Percentiles rank a stretch among this genome's conserved stretches.
phyloP scores from a whole-genome alignment of 192 early-diverging fungal species.

The Tieghemiomyces parasiticus region DNA sequence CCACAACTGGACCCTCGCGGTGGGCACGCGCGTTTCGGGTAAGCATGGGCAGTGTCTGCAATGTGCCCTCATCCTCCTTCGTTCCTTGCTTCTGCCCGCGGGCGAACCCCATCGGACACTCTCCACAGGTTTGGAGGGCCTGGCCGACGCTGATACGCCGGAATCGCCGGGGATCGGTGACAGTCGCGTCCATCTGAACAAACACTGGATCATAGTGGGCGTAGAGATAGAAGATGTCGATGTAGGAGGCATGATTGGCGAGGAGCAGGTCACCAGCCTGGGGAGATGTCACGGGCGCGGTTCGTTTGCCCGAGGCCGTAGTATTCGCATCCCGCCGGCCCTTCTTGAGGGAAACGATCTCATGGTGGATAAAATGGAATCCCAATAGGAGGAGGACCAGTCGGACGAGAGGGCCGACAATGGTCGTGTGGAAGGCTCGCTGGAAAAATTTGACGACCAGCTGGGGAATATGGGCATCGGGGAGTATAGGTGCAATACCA shows the following conservation, averaged over 20 bases:
- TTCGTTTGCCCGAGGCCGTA: neutral
- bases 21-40: constrained; percentile 18
- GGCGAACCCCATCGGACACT: constrained; percentile 20
- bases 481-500: no score
- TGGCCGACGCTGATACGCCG: constrained; percentile 17
- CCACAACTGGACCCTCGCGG: constrained; percentile 18
- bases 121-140: constrained; percentile 19
- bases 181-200: constrained; percentile 26
- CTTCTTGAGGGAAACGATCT: constrained; percentile 44
- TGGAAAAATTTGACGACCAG: constrained; percentile 16
- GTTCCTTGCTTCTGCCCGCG: constrained; percentile 18
- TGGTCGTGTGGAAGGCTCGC: constrained; percentile 19
- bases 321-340: constrained; percentile 28
- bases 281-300: constrained; percentile 4
- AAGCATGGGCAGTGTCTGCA: neutral
- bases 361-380: constrained; percentile 55
- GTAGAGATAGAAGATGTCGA: constrained; percentile 63
- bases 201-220: constrained; percentile 39
- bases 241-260: constrained; percentile 68
- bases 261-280: constrained; percentile 60
- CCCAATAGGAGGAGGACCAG: constrained; percentile 48
- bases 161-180: constrained; percentile 11
- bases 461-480: neutral
- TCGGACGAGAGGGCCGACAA: constrained; percentile 28
- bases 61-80: constrained; percentile 11